Percentiles rank a stretch among this genome's conserved stretches.
Conservation (phyloP, 371 early-diverging fungal genomes). For the Mucor saturninus region DNA sequence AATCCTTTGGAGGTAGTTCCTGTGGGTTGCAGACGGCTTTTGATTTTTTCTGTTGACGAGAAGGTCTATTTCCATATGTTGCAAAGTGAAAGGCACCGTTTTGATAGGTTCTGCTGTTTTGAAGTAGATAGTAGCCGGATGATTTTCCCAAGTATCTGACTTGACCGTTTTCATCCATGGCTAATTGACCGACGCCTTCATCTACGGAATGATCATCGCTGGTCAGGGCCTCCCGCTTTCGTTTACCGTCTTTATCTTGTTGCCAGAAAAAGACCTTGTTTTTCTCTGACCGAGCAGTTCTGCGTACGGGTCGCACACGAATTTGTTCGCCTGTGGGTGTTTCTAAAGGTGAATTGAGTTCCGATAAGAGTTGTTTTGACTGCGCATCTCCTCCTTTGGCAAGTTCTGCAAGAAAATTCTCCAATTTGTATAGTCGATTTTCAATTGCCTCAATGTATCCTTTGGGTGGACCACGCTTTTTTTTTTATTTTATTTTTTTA, state of each 20-base stretch:
- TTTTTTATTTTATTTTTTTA: neutral
- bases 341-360: slow-evolving; percentile 60
- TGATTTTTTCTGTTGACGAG: slow-evolving; percentile 10
- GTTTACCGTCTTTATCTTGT: slow-evolving; percentile 29
- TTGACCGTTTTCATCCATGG: slow-evolving; percentile 56
- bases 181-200: slow-evolving; percentile 43
- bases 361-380: slow-evolving; percentile 55
- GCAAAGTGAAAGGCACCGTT: slow-evolving; percentile 49
- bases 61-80: slow-evolving; percentile 34
- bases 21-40: slow-evolving; percentile 16
- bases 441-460: slow-evolving; percentile 81
- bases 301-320: slow-evolving; percentile 37
- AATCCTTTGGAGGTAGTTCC: slow-evolving; percentile 56
- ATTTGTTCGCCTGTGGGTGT: slow-evolving; percentile 55
- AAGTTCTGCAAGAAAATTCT: slow-evolving; percentile 58
- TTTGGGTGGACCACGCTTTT: slow-evolving; percentile 65
- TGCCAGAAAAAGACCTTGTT: slow-evolving; percentile 37
- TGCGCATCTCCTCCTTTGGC: slow-evolving; percentile 62
- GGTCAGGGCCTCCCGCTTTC: slow-evolving; percentile 22
- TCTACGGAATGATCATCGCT: slow-evolving; percentile 17
- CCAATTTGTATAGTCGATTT: slow-evolving; percentile 64
- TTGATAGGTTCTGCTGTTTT: slow-evolving; percentile 51
- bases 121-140: slow-evolving; percentile 50
- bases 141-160: slow-evolving; percentile 53
- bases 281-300: slow-evolving; percentile 34